Percentiles rank a stretch among this genome's conserved stretches.
Evolutionary conservation across 2,329 filamentous ascomycete species (phyloP).

Genomic region (Hawksworthiomyces lignivorus): DNA sequence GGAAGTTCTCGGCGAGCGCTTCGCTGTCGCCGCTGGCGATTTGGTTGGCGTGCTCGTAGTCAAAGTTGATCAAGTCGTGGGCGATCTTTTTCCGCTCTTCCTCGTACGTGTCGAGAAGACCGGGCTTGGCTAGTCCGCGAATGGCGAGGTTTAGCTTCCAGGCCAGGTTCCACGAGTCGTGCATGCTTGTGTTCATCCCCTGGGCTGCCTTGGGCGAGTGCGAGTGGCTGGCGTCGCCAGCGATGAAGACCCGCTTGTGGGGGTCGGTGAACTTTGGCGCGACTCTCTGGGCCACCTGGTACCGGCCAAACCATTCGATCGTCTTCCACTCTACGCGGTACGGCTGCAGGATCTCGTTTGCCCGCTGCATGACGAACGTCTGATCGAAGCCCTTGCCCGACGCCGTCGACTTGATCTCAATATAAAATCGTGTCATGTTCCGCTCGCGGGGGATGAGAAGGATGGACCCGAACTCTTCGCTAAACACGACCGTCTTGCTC

Average conservation of each 20-base stretch:
- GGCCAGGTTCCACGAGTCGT: conserved; percentile 55
- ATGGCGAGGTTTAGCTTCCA: conserved; percentile 52
- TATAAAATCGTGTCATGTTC: conserved; percentile 60
- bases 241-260: conserved; percentile 49
- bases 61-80: conserved; percentile 51
- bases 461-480: conserved; percentile 57
- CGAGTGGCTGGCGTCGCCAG: conserved; percentile 58
- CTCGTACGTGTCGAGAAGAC: conserved; percentile 53
- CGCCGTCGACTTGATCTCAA: conserved; percentile 38
- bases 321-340: conserved; percentile 49
- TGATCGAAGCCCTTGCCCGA: conserved; percentile 30
- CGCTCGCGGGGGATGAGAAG: conserved; percentile 65
- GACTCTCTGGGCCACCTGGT: conserved; percentile 62
- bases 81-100: conserved; percentile 54
- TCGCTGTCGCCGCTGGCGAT: conserved; percentile 49
- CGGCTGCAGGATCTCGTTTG: conserved; percentile 49
- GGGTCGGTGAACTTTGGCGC: conserved; percentile 60
- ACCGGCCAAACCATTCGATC: conserved; percentile 64
- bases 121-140: conserved; percentile 45
- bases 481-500: conserved; percentile 64
- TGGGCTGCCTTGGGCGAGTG: conserved; percentile 60
- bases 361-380: conserved; percentile 60
- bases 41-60: conserved; percentile 34
- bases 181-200: conserved; percentile 52
- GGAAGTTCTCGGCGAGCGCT: conserved; percentile 55